Conservation (phyloP, 2,329 filamentous ascomycete species). For the Cordyceps cateniannulata region DNA sequence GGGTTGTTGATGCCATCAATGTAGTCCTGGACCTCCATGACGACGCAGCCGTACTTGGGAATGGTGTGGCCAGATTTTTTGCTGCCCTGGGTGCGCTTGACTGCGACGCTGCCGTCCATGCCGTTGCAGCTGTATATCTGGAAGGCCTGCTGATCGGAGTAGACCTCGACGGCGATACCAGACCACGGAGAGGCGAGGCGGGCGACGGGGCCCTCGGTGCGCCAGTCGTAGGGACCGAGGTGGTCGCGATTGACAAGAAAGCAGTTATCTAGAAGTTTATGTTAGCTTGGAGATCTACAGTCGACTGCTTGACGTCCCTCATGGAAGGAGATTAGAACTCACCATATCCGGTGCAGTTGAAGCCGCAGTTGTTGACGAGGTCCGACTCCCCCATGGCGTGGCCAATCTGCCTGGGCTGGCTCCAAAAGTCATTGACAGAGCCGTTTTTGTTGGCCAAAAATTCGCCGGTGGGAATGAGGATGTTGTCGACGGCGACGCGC, state of each 20-base stretch:
- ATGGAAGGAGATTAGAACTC: slow-evolving; percentile 22
- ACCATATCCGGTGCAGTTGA: slow-evolving; percentile 80
- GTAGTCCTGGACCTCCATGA: slow-evolving; percentile 89
- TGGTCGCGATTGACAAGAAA: slow-evolving; percentile 60
- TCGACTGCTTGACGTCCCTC: neutral
- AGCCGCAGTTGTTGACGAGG: slow-evolving; percentile 68
- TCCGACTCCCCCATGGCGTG: slow-evolving; percentile 57
- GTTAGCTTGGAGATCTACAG: neutral
- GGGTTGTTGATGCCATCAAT: slow-evolving; percentile 93
- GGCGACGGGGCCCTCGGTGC: slow-evolving; percentile 51
- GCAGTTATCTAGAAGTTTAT: slow-evolving; percentile 49
- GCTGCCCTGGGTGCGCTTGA: slow-evolving; percentile 65
- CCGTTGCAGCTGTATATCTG: slow-evolving; percentile 82
- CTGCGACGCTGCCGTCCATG: slow-evolving; percentile 62
- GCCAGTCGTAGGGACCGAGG: slow-evolving; percentile 57
- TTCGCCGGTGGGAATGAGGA: slow-evolving; percentile 68
- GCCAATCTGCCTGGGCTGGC: slow-evolving; percentile 70
- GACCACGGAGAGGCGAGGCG: slow-evolving; percentile 67
- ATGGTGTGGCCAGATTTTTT: slow-evolving; percentile 54
- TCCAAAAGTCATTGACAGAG: slow-evolving; percentile 78
- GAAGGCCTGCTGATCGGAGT: slow-evolving; percentile 77
- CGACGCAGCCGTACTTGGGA: slow-evolving; percentile 74
- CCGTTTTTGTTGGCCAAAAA: slow-evolving; percentile 62
- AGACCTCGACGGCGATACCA: slow-evolving; percentile 77
- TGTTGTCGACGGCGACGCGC: slow-evolving; percentile 61